phyloP scores from a whole-genome alignment of 495 filamentous ascomycete genomes.

The Penicillium soppii region DNA sequence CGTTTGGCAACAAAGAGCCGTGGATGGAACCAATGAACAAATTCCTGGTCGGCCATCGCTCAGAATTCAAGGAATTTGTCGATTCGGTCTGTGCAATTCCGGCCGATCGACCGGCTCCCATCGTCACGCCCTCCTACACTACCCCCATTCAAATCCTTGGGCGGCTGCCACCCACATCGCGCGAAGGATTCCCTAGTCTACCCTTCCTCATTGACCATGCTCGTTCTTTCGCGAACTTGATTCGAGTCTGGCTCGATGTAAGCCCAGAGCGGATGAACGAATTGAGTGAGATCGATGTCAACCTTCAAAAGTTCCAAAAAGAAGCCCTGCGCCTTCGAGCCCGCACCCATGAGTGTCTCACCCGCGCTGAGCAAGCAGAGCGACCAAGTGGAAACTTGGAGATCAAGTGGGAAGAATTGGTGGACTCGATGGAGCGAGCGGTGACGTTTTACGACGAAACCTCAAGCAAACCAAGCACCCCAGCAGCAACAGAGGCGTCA shows the following conservation, averaged over 20 bases:
- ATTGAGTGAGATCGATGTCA: conserved; percentile 39
- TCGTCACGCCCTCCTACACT: conserved; percentile 82
- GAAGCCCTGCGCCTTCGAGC: conserved; percentile 69
- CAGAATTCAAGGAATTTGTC: conserved; percentile 80
- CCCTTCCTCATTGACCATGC: conserved; percentile 93
- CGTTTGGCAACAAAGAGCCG: conserved; percentile 89
- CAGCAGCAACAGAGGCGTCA: conserved; percentile 35
- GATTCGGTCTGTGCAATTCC: conserved; percentile 84
- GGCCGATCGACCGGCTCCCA: conserved; percentile 58
- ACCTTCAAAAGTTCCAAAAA: conserved; percentile 64
- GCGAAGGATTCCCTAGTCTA: conserved; percentile 92
- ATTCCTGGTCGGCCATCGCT: conserved; percentile 48
- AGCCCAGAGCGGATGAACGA: conserved; percentile 36
- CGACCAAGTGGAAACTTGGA: conserved; percentile 58
- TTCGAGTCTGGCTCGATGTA: conserved; percentile 81
- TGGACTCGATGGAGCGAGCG: conserved; percentile 64
- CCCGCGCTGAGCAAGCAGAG: conserved; percentile 69
- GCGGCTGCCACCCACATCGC: conserved; percentile 74
- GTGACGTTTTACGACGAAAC: conserved; percentile 47
- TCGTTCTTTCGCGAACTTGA: conserved; percentile 82
- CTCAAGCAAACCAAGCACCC: conserved; percentile 40
- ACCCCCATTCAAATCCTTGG: conserved; percentile 90
- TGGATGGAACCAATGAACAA: conserved; percentile 99
- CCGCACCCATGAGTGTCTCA: conserved; percentile 71
- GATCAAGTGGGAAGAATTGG: conserved; percentile 69